Conservation (phyloP, 2,329 filamentous ascomycete species). For the Colletotrichum lentis region DNA sequence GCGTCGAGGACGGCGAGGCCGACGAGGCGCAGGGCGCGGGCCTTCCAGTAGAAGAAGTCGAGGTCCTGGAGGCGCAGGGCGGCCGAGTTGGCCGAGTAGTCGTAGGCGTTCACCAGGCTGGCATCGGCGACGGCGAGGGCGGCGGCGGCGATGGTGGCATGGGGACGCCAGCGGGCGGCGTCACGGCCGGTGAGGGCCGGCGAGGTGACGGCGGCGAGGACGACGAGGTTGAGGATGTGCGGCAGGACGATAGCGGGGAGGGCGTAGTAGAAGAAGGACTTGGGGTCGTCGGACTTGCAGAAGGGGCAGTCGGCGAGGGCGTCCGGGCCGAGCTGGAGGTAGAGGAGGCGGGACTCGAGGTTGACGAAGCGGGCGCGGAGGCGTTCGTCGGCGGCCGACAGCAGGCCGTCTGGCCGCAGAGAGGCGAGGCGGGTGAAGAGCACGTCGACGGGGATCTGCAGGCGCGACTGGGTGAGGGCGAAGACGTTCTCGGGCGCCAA, state of each 20-base stretch:
- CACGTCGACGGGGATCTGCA: constrained; percentile 85
- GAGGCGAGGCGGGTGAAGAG: constrained; percentile 78
- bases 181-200: constrained; percentile 69
- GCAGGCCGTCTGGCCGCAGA: constrained; percentile 56
- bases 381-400: constrained; percentile 68
- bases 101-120: constrained; percentile 71
- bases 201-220: constrained; percentile 78
- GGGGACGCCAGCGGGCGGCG: constrained; percentile 72
- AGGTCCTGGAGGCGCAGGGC: constrained; percentile 70
- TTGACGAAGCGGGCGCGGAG: constrained; percentile 75
- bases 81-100: constrained; percentile 69
- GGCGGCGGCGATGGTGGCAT: constrained; percentile 71
- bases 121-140: constrained; percentile 70
- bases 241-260: constrained; percentile 75
- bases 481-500: constrained; percentile 86
- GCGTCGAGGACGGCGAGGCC: constrained; percentile 72
- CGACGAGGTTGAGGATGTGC: constrained; percentile 80
- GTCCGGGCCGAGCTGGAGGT: constrained; percentile 82
- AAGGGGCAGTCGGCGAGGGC: constrained; percentile 81
- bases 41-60: constrained; percentile 76
- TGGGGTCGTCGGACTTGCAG: constrained; percentile 75
- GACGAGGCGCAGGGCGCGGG: constrained; percentile 69
- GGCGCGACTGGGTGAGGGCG: constrained; percentile 75
- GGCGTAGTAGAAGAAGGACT: constrained; percentile 81
- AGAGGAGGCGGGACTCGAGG: constrained; percentile 77